phyloP scores from a whole-genome alignment of 257 asterid species.

The Nicotiana otophora region DNA sequence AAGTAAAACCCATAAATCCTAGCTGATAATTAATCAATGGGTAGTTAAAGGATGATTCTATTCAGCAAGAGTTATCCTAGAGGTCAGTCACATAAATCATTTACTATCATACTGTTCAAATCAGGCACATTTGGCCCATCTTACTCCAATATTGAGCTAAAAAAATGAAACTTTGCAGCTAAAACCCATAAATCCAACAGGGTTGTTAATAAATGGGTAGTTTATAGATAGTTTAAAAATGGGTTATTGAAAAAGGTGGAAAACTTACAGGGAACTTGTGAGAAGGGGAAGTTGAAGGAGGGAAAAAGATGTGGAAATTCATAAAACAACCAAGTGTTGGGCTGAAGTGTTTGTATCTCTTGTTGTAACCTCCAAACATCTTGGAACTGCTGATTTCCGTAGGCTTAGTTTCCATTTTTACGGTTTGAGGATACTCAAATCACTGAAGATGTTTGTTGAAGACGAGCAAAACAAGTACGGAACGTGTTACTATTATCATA shows the following conservation, averaged over 20 bases:
- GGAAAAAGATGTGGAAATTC: constrained; percentile 88
- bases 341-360: constrained; percentile 85
- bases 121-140: no score
- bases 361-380: constrained; percentile 93
- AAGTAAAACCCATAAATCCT: not conserved
- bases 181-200: not conserved
- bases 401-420: constrained; percentile 55
- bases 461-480: not conserved
- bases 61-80: no score
- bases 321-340: constrained; percentile 77
- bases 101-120: no score
- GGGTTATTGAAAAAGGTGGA: not conserved
- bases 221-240: not conserved
- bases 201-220: not conserved
- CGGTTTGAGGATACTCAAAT: not conserved
- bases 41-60: not conserved
- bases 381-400: constrained; percentile 76
- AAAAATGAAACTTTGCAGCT: not conserved
- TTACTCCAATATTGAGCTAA: no score
- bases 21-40: not conserved
- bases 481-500: not conserved
- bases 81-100: no score
- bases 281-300: constrained; percentile 68
- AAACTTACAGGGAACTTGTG: constrained; percentile 63
- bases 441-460: not conserved